Conservation (phyloP, 2,329 filamentous ascomycete genomes). For the Nectriaceae sp. region DNA sequence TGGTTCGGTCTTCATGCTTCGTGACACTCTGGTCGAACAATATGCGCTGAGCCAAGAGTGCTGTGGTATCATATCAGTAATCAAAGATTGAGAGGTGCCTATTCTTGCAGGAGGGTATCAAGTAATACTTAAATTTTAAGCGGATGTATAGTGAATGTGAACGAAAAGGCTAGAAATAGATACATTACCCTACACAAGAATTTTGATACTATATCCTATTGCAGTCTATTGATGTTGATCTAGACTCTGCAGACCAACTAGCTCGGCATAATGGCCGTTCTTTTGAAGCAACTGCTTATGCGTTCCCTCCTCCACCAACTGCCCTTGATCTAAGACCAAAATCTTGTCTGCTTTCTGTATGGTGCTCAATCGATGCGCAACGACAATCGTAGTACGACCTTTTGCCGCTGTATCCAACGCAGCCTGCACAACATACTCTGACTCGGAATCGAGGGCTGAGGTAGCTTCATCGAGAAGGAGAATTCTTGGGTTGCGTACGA, state of each 20-base stretch:
- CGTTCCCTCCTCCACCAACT: constrained; percentile 79
- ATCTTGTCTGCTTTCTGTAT: constrained; percentile 93
- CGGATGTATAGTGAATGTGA: too few species aligned
- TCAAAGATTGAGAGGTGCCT: too few species aligned
- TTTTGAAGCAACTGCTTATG: constrained; percentile 70
- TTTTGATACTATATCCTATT: too few species aligned
- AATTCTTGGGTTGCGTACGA: constrained; percentile 62
- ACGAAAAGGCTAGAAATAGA: too few species aligned
- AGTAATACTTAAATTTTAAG: too few species aligned
- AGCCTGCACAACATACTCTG: constrained; percentile 67
- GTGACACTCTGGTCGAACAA: too few species aligned
- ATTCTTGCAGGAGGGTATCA: too few species aligned
- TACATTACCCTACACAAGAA: too few species aligned
- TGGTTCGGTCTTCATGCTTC: too few species aligned
- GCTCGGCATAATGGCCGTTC: constrained; percentile 71
- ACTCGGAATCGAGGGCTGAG: constrained; percentile 56
- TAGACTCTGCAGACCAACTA: constrained; percentile 77
- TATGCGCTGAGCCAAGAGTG: too few species aligned
- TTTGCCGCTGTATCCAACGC: constrained; percentile 78
- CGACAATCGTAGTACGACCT: constrained; percentile 87
- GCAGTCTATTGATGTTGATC: too few species aligned
- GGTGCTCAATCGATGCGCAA: constrained; percentile 84
- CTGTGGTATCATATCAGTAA: too few species aligned
- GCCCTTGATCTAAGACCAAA: constrained; percentile 87
- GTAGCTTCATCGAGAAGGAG: constrained; percentile 71